Base-by-base conservation (phyloP, 441 rosid genomes). In the Populus trichocarpa region DNA sequence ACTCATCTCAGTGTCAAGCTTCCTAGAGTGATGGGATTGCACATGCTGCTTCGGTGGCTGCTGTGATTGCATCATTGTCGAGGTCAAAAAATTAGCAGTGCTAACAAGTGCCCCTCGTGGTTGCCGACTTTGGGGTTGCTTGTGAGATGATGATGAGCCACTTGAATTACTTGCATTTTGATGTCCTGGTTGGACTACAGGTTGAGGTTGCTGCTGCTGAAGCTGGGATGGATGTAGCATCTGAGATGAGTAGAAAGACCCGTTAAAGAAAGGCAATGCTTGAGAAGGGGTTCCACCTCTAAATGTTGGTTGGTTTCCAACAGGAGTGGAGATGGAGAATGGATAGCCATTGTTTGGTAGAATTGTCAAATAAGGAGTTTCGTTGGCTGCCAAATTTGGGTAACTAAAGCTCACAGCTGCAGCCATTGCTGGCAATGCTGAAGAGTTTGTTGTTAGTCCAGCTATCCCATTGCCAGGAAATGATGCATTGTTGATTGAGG, bases 241-340 rank as follows among this genome's bases (percentile, higher is more conserved):
- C 79, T 89, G 97, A 53, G 98, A 84, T 63, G 98, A 74, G 83
- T 90, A 93, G 84, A 92, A 90, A 28, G 94, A 76, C 63, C 95
- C 93, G 82, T 85, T 90, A 81, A 85, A 90, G 83, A 88, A 88
- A 3, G 92, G 93, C 81, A 93, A 84, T 11, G 90, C 83, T 81
- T 85, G 93, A 77, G 81, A 26, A 67, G 85, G 80, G 79, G 84
- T 87, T 78, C 88, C 81, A 64, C 92, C 94, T 75, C 92, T 84
- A 33, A 87, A 90, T 23, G 87, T 70, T 68, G 95, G 89, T 30
- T 30, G 32, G 57, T 90, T 82, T 36, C 93, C 95, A 46, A 88
- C 88, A 83, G 91, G 90, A 6, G 96, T 80, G 18, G 97, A 90
- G 53, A 92, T 83, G 7, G 95, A 88, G 84, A 88, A 92, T 7